A percentile compares a stretch with the other conserved stretches of the same genome.
These are phyloP conservation scores for Colletotrichum sp. DNA, from an alignment of 2,329 filamentous ascomycete genomes.

Conservation along the genomic window DNA sequence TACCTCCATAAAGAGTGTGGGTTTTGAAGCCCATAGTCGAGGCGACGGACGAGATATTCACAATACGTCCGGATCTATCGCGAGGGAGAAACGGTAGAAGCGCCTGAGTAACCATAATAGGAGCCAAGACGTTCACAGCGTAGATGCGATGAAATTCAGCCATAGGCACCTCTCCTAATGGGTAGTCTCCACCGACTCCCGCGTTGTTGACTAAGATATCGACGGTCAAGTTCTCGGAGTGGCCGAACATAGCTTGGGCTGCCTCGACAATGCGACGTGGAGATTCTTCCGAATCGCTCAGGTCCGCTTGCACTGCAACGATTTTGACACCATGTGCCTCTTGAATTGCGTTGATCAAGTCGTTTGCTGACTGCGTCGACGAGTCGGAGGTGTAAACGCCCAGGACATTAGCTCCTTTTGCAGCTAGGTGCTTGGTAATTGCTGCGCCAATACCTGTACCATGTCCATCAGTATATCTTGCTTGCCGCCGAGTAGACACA, in stretches of 20 bases:
- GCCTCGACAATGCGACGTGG: conserved; percentile 63
- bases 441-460: conserved; percentile 70
- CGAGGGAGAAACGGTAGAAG: conserved; percentile 70
- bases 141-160: conserved; percentile 75
- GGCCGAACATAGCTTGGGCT: conserved; percentile 62
- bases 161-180: conserved; percentile 63
- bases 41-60: conserved; percentile 55
- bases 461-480: neutral
- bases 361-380: conserved; percentile 29
- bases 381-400: conserved; percentile 68
- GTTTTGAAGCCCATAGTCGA: conserved; percentile 55
- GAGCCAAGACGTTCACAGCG: conserved; percentile 83
- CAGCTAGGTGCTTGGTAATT: conserved; percentile 71
- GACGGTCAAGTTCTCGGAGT: conserved; percentile 63
- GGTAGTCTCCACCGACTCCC: conserved; percentile 53
- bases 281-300: conserved; percentile 62
- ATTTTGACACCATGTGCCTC: conserved; percentile 67
- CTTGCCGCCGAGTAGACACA: neutral
- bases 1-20: conserved; percentile 60
- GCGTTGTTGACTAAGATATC: conserved; percentile 91
- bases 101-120: conserved; percentile 78
- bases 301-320: conserved; percentile 72
- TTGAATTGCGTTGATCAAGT: conserved; percentile 39
- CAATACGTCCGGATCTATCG: conserved; percentile 64
- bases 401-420: conserved; percentile 71